These are phyloP conservation scores for Jasminum sambac DNA, from an alignment of 257 asterid genomes.

Conservation along the genomic window DNA sequence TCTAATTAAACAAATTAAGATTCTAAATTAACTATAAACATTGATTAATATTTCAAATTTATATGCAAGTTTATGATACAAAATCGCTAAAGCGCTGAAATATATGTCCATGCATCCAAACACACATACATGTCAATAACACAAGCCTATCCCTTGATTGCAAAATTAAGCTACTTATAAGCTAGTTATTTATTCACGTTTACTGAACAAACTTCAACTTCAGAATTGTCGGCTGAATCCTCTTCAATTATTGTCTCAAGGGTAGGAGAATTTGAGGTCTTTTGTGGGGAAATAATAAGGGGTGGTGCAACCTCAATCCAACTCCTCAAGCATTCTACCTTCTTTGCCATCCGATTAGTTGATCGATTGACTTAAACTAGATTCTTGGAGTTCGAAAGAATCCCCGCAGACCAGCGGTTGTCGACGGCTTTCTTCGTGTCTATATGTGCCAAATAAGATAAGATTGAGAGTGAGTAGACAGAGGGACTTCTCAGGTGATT, in stretches of 20 bases:
- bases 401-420: neutral
- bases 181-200: neutral
- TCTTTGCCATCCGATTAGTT: slow-evolving; percentile 10
- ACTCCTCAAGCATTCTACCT: neutral
- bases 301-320: slow-evolving; percentile 36
- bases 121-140: neutral
- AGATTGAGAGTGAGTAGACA: too few species aligned
- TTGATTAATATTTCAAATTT: too few species aligned
- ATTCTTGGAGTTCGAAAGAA: neutral
- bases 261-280: slow-evolving; percentile 26
- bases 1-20: too few species aligned
- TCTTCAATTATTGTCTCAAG: slow-evolving; percentile 38
- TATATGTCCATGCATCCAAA: neutral
- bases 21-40: too few species aligned
- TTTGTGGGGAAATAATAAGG: slow-evolving; percentile 12
- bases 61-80: neutral
- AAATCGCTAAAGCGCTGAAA: neutral
- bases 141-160: neutral
- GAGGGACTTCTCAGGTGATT: neutral
- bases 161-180: neutral
- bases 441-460: neutral
- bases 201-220: slow-evolving; percentile 1
- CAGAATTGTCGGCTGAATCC: slow-evolving; percentile 10
- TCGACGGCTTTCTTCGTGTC: neutral
- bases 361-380: neutral